Percentiles rank a stretch among this genome's conserved stretches.
These are phyloP conservation scores for Ceratocystis papillata DNA, from an alignment of 2,329 filamentous ascomycete species.

Conservation along the genomic window DNA sequence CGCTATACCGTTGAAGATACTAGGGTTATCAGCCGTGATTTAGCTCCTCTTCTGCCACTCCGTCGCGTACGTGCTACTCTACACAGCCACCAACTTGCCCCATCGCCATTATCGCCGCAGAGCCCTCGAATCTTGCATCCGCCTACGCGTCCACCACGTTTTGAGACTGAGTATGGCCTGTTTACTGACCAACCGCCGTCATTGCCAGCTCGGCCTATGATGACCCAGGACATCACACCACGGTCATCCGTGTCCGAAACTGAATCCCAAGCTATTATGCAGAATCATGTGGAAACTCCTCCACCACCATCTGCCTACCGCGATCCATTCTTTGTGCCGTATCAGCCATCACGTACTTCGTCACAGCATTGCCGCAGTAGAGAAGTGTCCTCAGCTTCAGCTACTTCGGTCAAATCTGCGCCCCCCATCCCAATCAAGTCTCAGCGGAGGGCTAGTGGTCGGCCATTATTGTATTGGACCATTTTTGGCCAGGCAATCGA, in stretches of 20 bases:
- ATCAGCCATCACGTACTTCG: background rate
- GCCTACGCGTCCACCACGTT: background rate
- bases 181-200: background rate
- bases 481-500: slow-evolving; percentile 19
- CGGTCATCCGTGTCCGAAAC: background rate
- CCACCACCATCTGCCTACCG: slow-evolving; percentile 18
- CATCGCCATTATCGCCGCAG: background rate
- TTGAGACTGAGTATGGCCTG: background rate
- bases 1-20: background rate
- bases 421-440: slow-evolving; percentile 20
- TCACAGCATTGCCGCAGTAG: background rate
- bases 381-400: background rate
- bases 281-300: background rate
- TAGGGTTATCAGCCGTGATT: background rate
- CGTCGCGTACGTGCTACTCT: background rate
- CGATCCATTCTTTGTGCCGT: slow-evolving; percentile 10
- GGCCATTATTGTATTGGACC: slow-evolving; percentile 20
- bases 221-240: background rate
- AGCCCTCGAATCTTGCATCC: background rate
- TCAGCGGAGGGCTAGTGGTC: slow-evolving; percentile 6
- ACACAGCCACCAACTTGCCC: background rate
- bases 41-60: slow-evolving; percentile 1
- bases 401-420: background rate
- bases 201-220: background rate
- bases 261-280: background rate